A percentile compares a stretch with the other conserved stretches of the same genome.
These are phyloP conservation scores for Sporormia fimetaria DNA, from an alignment of 495 filamentous ascomycete species.

Conservation along the genomic window DNA sequence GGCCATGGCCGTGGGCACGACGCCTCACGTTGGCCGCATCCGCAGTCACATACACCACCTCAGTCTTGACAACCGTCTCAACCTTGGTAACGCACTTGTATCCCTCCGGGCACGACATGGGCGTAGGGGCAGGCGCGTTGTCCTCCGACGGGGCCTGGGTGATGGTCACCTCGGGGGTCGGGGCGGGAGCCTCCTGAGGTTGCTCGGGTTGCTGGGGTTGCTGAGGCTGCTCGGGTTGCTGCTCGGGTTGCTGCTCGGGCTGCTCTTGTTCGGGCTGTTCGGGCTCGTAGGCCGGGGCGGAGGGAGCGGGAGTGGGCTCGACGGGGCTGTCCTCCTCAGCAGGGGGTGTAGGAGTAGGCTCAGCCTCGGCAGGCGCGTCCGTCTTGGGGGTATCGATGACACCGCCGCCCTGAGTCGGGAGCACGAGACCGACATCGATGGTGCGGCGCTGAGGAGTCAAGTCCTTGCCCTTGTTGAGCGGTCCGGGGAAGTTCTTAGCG, in stretches of 20 bases:
- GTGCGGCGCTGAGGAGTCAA: constrained; percentile 30
- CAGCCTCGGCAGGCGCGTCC: background rate
- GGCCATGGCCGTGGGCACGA: too few relatives aligned
- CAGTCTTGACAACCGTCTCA: constrained; percentile 13
- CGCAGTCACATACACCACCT: constrained; percentile 13
- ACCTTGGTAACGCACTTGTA: constrained; percentile 8
- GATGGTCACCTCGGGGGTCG: background rate
- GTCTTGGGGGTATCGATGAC: constrained; percentile 1
- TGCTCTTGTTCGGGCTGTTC: too few relatives aligned
- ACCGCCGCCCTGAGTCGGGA: constrained; percentile 10
- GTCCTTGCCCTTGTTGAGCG: constrained; percentile 44
- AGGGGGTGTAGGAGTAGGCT: background rate
- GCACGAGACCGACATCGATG: constrained; percentile 19
- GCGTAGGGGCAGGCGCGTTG: constrained; percentile 12
- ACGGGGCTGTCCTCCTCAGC: too few relatives aligned
- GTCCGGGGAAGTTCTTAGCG: constrained; percentile 41
- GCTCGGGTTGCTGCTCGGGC: too few relatives aligned
- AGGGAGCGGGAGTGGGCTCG: too few relatives aligned
- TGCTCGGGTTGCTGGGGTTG: background rate
- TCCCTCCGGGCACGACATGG: constrained; percentile 2
- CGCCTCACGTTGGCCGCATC: background rate
- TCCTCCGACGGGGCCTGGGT: background rate
- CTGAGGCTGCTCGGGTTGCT: too few relatives aligned
- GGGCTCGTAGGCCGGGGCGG: too few relatives aligned
- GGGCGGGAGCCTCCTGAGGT: background rate